Evolutionary conservation across 345 rosid genomes (phyloP).

Genomic region (Sonneratia alba): DNA sequence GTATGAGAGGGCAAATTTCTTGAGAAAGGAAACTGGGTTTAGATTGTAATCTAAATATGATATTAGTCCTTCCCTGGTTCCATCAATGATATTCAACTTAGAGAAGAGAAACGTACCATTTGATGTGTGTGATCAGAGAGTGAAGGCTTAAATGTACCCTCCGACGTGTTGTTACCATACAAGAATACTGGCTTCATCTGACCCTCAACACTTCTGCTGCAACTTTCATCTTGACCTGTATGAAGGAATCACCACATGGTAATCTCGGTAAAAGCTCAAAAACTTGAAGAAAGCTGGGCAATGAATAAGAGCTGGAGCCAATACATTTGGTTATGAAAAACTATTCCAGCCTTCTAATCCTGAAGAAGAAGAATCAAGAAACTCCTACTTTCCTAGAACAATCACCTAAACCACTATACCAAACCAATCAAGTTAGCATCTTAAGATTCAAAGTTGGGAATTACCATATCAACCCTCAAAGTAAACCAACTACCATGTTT

Average conservation of each 20-base stretch:
- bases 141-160: slow-evolving; percentile 14
- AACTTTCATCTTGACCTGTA: slow-evolving; percentile 31
- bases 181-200: slow-evolving; percentile 26
- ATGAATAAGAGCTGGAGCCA: no score
- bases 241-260: not conserved
- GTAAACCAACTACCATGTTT: not conserved
- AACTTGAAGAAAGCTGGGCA: no score
- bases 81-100: not conserved
- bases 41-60: not conserved
- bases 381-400: not conserved
- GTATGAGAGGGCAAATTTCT: not conserved
- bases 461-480: not conserved
- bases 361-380: not conserved
- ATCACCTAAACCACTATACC: not conserved
- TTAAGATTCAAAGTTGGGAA: not conserved
- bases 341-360: not conserved
- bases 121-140: slow-evolving; percentile 19
- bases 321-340: not conserved
- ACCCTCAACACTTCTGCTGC: slow-evolving; percentile 22
- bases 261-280: slow-evolving; percentile 3
- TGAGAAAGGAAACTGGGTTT: not conserved
- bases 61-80: not conserved
- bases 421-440: not conserved
- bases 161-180: slow-evolving; percentile 19
- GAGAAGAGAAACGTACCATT: slow-evolving; percentile 17